Evolutionary conservation across 2,329 filamentous ascomycete genomes (phyloP).

Genomic region (Colletotrichum zoysiae): DNA sequence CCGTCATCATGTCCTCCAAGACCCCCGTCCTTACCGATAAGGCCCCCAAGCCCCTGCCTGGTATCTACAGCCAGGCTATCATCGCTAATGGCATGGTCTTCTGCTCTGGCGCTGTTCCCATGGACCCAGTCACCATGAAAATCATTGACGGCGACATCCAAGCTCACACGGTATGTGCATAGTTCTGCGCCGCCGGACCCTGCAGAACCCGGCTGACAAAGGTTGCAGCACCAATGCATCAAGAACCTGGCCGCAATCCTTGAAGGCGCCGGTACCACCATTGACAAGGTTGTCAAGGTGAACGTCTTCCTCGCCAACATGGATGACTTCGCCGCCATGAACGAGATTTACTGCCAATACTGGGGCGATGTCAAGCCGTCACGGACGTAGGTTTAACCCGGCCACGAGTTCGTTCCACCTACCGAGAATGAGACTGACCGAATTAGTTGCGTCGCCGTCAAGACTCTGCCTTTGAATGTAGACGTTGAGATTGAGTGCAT

Average conservation of each 20-base stretch:
- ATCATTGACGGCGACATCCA: constrained; percentile 74
- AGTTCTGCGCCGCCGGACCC: neutral
- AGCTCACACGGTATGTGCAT: constrained; percentile 67
- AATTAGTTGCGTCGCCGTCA: constrained; percentile 51
- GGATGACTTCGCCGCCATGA: constrained; percentile 82
- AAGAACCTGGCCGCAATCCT: constrained; percentile 79
- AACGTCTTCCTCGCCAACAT: constrained; percentile 80
- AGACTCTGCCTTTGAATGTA: constrained; percentile 50
- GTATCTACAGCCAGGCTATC: constrained; percentile 68
- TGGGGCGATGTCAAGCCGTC: constrained; percentile 67
- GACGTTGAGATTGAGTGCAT: constrained; percentile 54
- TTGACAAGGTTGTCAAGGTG: constrained; percentile 78
- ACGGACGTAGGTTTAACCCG: constrained; percentile 53
- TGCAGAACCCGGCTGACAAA: neutral
- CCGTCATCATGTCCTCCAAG: constrained; percentile 45
- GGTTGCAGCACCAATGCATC: constrained; percentile 69
- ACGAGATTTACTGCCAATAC: constrained; percentile 78
- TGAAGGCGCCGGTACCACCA: constrained; percentile 73
- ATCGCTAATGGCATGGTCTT: constrained; percentile 76
- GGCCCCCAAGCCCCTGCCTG: constrained; percentile 55
- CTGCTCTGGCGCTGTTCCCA: constrained; percentile 79
- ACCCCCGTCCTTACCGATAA: constrained; percentile 55
- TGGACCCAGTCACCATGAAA: constrained; percentile 68
- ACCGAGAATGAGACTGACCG: neutral
- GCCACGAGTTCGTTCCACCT: fast-evolving